Conservation (phyloP, 2,329 filamentous ascomycete species). For the Cladobotryum protrusum region DNA sequence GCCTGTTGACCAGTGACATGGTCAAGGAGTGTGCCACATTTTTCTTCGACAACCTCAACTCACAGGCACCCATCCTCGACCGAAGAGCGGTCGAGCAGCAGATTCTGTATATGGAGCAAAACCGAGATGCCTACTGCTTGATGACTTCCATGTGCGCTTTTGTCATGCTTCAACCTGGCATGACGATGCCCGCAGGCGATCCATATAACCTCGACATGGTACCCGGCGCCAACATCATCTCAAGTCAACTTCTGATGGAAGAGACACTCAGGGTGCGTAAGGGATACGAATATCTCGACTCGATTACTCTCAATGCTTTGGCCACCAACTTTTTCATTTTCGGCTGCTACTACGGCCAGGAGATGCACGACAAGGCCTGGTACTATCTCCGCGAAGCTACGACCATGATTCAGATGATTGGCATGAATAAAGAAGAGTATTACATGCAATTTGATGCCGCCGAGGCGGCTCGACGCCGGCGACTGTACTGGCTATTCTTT, state of each 20-base stretch:
- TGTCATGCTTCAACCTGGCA: constrained; percentile 63
- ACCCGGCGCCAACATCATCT: constrained; percentile 54
- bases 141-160: constrained; percentile 60
- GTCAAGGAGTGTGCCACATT: constrained; percentile 62
- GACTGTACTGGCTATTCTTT: constrained; percentile 68
- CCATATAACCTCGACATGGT: constrained; percentile 50
- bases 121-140: constrained; percentile 57
- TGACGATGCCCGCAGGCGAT: constrained; percentile 52
- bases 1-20: constrained; percentile 55
- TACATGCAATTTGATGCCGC: constrained; percentile 54
- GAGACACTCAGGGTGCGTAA: constrained; percentile 61
- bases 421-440: constrained; percentile 56
- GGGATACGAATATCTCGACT: constrained; percentile 53
- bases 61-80: constrained; percentile 57
- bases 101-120: constrained; percentile 54
- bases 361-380: constrained; percentile 72
- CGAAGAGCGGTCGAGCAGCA: constrained; percentile 53
- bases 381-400: constrained; percentile 72
- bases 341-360: constrained; percentile 63
- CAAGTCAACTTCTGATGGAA: constrained; percentile 60
- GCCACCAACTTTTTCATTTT: constrained; percentile 78
- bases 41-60: constrained; percentile 62
- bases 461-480: constrained; percentile 57
- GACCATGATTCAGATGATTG: constrained; percentile 57
- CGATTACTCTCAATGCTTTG: constrained; percentile 50